Conservation (phyloP, 1,139 yeast species). For the Zygosaccharomyces sapae region DNA sequence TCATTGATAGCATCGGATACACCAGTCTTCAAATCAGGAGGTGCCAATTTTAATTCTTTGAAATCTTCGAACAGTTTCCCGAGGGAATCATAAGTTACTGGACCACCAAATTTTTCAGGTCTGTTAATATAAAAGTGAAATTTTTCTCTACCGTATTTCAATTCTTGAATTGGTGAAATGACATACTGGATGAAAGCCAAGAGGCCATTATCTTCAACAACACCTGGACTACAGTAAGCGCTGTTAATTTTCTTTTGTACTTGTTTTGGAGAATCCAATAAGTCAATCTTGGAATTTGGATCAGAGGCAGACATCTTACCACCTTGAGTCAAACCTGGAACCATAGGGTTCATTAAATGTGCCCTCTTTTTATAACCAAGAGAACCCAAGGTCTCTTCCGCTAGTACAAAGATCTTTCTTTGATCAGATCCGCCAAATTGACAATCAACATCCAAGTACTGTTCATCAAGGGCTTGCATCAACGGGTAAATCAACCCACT, state of each 20-base stretch:
- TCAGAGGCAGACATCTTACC: constrained; percentile 99
- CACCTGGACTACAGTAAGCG: constrained; percentile 97
- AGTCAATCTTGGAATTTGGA: constrained; percentile 94
- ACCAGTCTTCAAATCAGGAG: constrained; percentile 92
- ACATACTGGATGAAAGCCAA: constrained; percentile 82
- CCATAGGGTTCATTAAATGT: constrained; percentile 98
- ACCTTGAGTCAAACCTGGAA: constrained; percentile 94
- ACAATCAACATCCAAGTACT: constrained; percentile 81
- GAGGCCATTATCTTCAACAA: constrained; percentile 84
- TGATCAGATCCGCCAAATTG: constrained; percentile 99
- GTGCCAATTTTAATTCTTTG: constrained; percentile 68
- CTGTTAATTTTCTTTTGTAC: constrained; percentile 87
- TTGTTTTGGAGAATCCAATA: constrained; percentile 80
- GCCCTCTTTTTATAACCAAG: constrained; percentile 96
- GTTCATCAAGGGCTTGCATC: constrained; percentile 98
- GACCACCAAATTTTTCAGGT: constrained; percentile 97
- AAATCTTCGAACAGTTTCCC: constrained; percentile 72
- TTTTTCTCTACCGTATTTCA: constrained; percentile 52
- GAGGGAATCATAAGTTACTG: constrained; percentile 64
- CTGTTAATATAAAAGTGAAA: constrained; percentile 74
- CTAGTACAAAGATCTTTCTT: constrained; percentile 93
- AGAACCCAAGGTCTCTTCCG: constrained; percentile 85
- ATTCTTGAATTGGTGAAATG: constrained; percentile 77
- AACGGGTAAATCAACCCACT: constrained; percentile 95
- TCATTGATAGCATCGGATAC: constrained; percentile 78